Evolutionary conservation across 495 filamentous ascomycete genomes (phyloP).

Genomic region (Daldinia concentrica): DNA sequence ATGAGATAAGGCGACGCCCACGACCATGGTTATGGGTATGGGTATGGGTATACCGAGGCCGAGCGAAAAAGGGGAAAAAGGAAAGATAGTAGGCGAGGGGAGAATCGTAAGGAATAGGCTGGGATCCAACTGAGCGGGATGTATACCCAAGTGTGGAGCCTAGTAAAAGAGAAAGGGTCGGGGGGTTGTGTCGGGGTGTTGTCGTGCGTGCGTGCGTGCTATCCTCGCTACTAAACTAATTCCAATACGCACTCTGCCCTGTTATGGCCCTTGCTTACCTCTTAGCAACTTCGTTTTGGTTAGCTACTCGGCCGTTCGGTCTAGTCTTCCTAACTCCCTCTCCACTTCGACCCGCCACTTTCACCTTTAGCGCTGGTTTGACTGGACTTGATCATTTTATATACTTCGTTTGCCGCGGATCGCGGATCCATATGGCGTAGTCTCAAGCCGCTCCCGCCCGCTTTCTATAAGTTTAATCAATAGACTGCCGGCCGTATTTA

Average conservation of each 20-base stretch:
- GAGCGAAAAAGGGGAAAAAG: background rate
- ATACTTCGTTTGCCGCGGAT: constrained; percentile 12
- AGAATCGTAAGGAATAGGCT: background rate
- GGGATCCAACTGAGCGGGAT: background rate
- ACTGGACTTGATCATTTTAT: constrained; percentile 4
- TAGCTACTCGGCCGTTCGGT: constrained; percentile 16
- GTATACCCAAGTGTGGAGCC: constrained; percentile 1
- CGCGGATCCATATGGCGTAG: constrained; percentile 1
- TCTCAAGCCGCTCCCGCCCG: constrained; percentile 29
- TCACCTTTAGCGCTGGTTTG: background rate
- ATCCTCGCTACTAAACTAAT: constrained; percentile 1
- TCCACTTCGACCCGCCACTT: constrained; percentile 12
- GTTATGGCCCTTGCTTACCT: constrained; percentile 7
- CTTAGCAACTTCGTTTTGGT: constrained; percentile 3
- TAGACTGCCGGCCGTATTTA: constrained; percentile 27
- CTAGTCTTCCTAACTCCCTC: constrained; percentile 10
- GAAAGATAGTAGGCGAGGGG: background rate
- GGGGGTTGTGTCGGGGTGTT: background rate
- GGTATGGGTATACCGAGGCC: background rate
- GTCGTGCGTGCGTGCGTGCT: background rate
- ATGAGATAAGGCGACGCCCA: constrained; percentile 1
- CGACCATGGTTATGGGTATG: background rate
- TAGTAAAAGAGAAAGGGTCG: background rate
- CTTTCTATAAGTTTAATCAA: constrained; percentile 29
- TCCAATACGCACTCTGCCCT: constrained; percentile 6